Base-by-base conservation (phyloP, 2,329 filamentous ascomycete species). In the Davidsoniella eucalypti region DNA sequence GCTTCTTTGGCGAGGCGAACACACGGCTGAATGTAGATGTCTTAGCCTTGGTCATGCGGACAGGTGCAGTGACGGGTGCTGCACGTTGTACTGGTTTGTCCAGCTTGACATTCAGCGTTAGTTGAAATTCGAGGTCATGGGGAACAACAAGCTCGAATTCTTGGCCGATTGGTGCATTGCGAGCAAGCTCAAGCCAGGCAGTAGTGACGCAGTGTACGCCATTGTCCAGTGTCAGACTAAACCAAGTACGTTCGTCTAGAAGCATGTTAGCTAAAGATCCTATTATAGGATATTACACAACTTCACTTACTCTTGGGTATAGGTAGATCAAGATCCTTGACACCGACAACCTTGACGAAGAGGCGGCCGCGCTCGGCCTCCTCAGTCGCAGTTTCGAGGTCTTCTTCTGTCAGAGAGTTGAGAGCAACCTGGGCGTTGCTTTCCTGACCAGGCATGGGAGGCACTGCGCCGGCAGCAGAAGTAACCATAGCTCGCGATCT, bases 341-440 rank as follows among this genome's bases (percentile, higher is more conserved):
- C 87, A 42, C 90, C 88, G 64, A 96, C 83, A n/a, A 98, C 92
- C 69, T 98, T 98, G 57, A 98, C 88, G 59, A 98, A 98, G 1
- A 98, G 73, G 54, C 92, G 75, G 8, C 92, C 92, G 57, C 92
- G 74, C 65, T 98, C 92, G 49, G 80, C 86, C 52, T 95, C 88
- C 50, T 86, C 82, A 8, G 76, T 75, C 4, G 70, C 66, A 40
- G 69, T 63, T 52, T 83, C 73, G 4, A 70, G 67, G 45, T 86
- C 82, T 54, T 82, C 78, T 59, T 94, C 87, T 3, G 75, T 69
- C 16, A 87, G 73, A 5, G 79, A 73, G 48, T 76, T 77, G 3
- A 87, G 65, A 14, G 75, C 69, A 5, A 76, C 69, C 3, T 55
- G 44, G 3, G 82, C 80, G 58, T 86, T 87, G 64, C 87, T 94